Base-by-base conservation (phyloP, 2,329 filamentous ascomycete genomes). In the Triangularia verruculosa region DNA sequence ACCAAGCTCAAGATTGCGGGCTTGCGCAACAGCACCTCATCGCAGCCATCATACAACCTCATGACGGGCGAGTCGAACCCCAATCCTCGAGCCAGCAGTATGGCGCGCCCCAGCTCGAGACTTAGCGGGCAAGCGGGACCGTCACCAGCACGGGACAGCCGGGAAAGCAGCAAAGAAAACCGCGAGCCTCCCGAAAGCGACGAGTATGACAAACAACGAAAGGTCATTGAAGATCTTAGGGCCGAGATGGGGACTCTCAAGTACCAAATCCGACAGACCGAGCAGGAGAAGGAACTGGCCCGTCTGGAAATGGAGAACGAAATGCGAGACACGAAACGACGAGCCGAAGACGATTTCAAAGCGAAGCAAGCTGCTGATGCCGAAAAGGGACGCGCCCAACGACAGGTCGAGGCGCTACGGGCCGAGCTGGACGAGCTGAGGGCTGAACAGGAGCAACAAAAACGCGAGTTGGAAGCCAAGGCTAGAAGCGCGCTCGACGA, bases 201-300 rank as follows among this genome's bases (percentile, higher is more conserved):
- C 64, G 80, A 83, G 61, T 85, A 86, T 71, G 85, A 87, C 71
- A 81, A 79, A 54, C 85, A 84, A 72, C 79, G 81, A 57, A 82
- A 78, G 61, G 79, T 79, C 34, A 85, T 83, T 64, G 93, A 98
- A 72, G 89, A 93, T 68, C 82, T 98, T 25, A 93, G 94, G 72
- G 92, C 94, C 1, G 92, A 97, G 76, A 82, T 98, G 51, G 95
- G 93, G 66, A 91, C 92, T 0, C 80, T 97, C 58, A 89, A 89
- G 66, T 99, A 97, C 78, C 92, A 94, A 64, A 83, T 97, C 68
- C 91, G 93, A 71, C 94, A 91, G 17, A 80, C 91, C 60, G 93
- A 94, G 71, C 92, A 97, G 70, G 94, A 98, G 72, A 89, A 91
- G 70, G 92, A 96, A 63, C 85, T 97, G 71, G 81, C 88, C 56